phyloP scores from a whole-genome alignment of 1,284 basidiomycete genomes.

The Heterobasidion parviporum region DNA sequence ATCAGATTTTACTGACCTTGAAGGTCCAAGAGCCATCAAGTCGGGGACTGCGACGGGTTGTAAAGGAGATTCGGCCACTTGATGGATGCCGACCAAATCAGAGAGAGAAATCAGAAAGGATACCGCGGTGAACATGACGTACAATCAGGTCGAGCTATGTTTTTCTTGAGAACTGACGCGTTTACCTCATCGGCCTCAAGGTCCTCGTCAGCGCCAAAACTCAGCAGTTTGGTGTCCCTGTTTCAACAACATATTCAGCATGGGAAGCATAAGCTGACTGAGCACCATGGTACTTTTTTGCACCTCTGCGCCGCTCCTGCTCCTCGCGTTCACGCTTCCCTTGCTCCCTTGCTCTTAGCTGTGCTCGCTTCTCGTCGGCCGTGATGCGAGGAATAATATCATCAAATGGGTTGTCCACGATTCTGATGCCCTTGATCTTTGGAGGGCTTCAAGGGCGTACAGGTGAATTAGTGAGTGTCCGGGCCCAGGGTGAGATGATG shows the following conservation, averaged over 20 bases:
- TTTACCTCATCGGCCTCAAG: slow-evolving; percentile 44
- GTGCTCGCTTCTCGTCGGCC: slow-evolving; percentile 78
- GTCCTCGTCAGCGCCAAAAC: slow-evolving; percentile 80
- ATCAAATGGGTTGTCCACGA: slow-evolving; percentile 89
- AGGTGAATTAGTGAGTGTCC: neutral
- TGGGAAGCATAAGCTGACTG: neutral
- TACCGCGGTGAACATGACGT: slow-evolving; percentile 23
- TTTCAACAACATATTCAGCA: neutral
- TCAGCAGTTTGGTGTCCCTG: slow-evolving; percentile 83
- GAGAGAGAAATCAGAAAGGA: neutral
- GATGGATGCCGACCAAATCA: neutral
- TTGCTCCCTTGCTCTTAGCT: slow-evolving; percentile 71
- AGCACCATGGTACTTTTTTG: slow-evolving; percentile 64
- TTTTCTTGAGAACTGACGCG: slow-evolving; percentile 53
- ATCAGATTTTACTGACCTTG: slow-evolving; percentile 12
- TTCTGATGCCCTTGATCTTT: slow-evolving; percentile 76
- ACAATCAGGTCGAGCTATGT: slow-evolving; percentile 77
- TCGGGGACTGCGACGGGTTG: slow-evolving; percentile 19
- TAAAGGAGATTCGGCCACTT: slow-evolving; percentile 46
- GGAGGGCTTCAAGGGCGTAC: slow-evolving; percentile 57
- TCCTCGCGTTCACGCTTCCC: slow-evolving; percentile 74
- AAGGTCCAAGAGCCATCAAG: slow-evolving; percentile 12
- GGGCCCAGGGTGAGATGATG: slow-evolving; percentile 9
- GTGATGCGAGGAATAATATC: slow-evolving; percentile 97
- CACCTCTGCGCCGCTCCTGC: slow-evolving; percentile 61